Base-by-base conservation (phyloP, 106 monocot species). In the Platanthera guangdongensis region DNA sequence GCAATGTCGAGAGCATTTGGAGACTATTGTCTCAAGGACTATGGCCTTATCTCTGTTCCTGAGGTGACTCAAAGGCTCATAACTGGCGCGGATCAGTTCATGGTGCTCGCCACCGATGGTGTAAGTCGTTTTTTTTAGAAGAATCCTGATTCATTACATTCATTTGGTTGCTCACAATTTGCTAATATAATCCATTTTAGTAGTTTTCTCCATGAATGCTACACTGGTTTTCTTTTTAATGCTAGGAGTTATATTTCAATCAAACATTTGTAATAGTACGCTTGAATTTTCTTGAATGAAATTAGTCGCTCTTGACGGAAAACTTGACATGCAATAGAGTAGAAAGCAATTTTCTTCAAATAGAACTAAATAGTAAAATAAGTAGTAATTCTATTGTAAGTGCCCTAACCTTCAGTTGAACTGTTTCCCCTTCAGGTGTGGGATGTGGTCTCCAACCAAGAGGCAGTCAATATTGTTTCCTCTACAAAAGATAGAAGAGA, bases 1-100 rank as follows among this genome's bases (percentile, higher is more conserved):
- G 93, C 97, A 7, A 99, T 92, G 97, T 99, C 97, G 10, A 83
- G 97, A 68, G 97, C 97, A 45, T 99, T 99, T 65, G 97, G 97
- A 22, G 97, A 99, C 77, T 89, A 85, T 69, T 92, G 88, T 47
- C 30, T 94, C 49, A 99, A 99, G 70, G 78, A 91, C 47, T 85
- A 75, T 74, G 97, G 97, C 9, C 83, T 99, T 7, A 88, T 90
- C 13, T 99, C 97, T 12, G 83, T 78, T 30, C 97, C 97, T 57
- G 97, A 99, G 57, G 88, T 99, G 45, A 85, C 83, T 18, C 85
- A 90, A 19, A 86, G 91, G 78, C 78, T 32, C 49, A 82, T 99
- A 5, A 81, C 84, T 18, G 63, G 74, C 60, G 74, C 72, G 76
- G 94, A 99, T 75, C 82, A 82, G n/a, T 99, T 99, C 53, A 50